phyloP scores from a whole-genome alignment of 179 eudicot genomes.

The Patellifolia procumbens region DNA sequence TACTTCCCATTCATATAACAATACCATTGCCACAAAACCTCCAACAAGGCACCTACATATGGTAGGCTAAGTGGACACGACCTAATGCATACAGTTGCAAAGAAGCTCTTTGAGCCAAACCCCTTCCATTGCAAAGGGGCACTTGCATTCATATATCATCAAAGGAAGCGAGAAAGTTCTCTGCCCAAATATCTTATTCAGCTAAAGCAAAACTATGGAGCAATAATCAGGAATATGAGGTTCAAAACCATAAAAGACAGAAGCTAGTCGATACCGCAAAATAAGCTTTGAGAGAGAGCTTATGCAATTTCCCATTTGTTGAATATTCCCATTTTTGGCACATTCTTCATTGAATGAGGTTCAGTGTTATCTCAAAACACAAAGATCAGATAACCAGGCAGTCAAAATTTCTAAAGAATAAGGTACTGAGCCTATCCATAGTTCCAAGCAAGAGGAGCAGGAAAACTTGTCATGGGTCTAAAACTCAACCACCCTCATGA shows the following conservation, averaged over 20 bases:
- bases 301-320: too few relatives aligned
- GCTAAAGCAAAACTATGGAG: background rate
- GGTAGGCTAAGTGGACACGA: background rate
- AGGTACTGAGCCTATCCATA: background rate
- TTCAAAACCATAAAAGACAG: background rate
- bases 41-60: background rate
- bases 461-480: background rate
- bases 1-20: background rate
- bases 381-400: conserved; percentile 7
- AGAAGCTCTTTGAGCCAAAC: background rate
- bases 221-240: background rate
- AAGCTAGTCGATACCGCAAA: conserved; percentile 3
- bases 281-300: background rate
- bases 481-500: background rate
- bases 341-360: too few relatives aligned
- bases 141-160: background rate
- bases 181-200: background rate
- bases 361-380: background rate
- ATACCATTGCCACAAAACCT: background rate
- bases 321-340: too few relatives aligned
- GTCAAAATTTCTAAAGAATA: background rate
- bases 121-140: background rate
- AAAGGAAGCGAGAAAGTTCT: background rate
- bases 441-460: background rate
- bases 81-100: background rate